Evolutionary conservation across 148 eudicot species (phyloP).

Genomic region (Rhododendron kiyosumense): DNA sequence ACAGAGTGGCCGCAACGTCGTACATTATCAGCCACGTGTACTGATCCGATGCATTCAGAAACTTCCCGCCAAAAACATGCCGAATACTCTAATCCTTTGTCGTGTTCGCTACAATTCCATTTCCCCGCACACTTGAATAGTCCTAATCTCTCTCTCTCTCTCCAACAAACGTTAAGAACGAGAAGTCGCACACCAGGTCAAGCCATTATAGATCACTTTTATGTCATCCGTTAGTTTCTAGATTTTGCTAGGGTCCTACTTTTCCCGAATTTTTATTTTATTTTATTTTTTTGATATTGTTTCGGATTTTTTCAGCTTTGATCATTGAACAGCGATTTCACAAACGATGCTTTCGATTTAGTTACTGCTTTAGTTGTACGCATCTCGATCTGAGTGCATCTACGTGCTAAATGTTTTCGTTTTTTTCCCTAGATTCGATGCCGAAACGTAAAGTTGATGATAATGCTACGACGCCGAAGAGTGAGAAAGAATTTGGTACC

Average conservation of each 20-base stretch:
- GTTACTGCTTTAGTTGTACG: background rate
- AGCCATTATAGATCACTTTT: background rate
- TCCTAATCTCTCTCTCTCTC: background rate
- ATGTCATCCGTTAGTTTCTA: background rate
- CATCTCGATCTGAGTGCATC: background rate
- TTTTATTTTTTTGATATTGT: too few relatives aligned
- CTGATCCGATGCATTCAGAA: background rate
- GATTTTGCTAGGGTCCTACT: background rate
- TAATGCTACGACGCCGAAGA: background rate
- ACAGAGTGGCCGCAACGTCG: too few relatives aligned
- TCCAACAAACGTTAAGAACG: background rate
- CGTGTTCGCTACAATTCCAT: background rate
- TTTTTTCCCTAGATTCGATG: background rate
- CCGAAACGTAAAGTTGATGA: background rate
- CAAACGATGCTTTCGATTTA: background rate
- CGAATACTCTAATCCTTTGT: too few relatives aligned
- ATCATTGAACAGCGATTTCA: background rate
- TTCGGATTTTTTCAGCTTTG: background rate
- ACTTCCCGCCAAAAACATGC: background rate
- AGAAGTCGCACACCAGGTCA: background rate
- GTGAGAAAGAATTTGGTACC: background rate
- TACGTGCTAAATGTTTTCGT: background rate
- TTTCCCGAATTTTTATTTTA: too few relatives aligned
- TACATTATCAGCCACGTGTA: background rate
- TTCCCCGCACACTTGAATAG: background rate